These are phyloP conservation scores for Mycena epipterygia DNA, from an alignment of 768 basidiomycete species.

Conservation along the genomic window DNA sequence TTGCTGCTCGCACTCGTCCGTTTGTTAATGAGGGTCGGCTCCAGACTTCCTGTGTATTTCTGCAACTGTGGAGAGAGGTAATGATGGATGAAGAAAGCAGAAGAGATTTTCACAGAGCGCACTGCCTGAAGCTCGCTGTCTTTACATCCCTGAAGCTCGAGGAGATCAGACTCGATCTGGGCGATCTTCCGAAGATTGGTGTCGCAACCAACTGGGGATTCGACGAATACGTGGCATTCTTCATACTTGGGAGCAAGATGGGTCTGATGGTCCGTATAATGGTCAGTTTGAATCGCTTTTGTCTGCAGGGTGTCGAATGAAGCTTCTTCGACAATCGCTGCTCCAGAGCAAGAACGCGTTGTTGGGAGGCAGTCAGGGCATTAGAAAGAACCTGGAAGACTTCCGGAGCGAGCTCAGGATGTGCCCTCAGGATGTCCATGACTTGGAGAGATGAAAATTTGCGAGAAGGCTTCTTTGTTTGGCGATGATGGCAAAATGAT, in stretches of 20 bases:
- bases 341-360: not conserved
- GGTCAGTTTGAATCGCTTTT: not conserved
- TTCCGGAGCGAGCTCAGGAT: not conserved
- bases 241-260: not conserved
- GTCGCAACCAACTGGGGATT: not conserved
- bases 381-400: not conserved
- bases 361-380: not conserved
- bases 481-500: no score
- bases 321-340: not conserved
- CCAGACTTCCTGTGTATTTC: not conserved
- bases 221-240: not conserved
- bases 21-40: not conserved
- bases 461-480: no score
- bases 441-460: no score
- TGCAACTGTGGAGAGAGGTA: not conserved
- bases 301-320: not conserved
- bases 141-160: not conserved
- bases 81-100: not conserved
- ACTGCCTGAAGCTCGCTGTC: not conserved
- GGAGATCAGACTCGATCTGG: not conserved
- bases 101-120: not conserved
- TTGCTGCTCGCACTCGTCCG: not conserved
- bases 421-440: not conserved
- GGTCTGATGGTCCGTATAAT: not conserved
- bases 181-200: not conserved